Base-by-base conservation (phyloP, 768 basidiomycete genomes). In the Boletus subparvulus region DNA sequence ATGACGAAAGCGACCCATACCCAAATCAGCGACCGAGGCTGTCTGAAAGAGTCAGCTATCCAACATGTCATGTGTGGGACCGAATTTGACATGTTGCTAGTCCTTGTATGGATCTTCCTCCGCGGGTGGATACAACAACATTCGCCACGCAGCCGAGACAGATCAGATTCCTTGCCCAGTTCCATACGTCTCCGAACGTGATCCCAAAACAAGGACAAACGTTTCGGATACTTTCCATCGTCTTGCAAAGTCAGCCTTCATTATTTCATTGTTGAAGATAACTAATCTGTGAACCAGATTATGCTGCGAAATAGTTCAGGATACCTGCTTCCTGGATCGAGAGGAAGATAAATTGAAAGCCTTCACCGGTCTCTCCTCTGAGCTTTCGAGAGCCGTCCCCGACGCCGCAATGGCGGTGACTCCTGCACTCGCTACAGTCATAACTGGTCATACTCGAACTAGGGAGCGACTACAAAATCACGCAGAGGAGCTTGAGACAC, bases 291-390 rank as follows among this genome's bases (percentile, higher is more conserved):
- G 36, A 40, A 43, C 24, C 50, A 83, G 83, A 61, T 61, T 82
- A 28, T 79, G 80, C 28, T 77, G 74, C 45, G 69, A 80, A 61
- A 70, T 77, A 46, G 73, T 79, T 49, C 74, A 77, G 66, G 73
- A 80, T 51, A 70, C 72, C 17, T 76, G 74, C 52, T 68, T 69
- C 45, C 71, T 79, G 39, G 74, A 76, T 42, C 73, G 68, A 54
- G 81, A 81, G 60, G 79, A 77, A 56, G 71, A 74, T 49, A 83
- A 80, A 62, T 60, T 79, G 39, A 73, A 77, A 56, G 79, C 78
- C 3, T 83, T 80, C 56, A 80, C 75, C 3, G 76, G 79, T 35
- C 70, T 84, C 47, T 80, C 80, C 9, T 68, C 76, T 39, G 74
- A 78, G 16, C 71, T 84, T 32, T 76, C 80, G 14, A 75, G 73